Evolutionary conservation across 2,329 filamentous ascomycete genomes (phyloP).

Genomic region (Sporothrix variecibatus): DNA sequence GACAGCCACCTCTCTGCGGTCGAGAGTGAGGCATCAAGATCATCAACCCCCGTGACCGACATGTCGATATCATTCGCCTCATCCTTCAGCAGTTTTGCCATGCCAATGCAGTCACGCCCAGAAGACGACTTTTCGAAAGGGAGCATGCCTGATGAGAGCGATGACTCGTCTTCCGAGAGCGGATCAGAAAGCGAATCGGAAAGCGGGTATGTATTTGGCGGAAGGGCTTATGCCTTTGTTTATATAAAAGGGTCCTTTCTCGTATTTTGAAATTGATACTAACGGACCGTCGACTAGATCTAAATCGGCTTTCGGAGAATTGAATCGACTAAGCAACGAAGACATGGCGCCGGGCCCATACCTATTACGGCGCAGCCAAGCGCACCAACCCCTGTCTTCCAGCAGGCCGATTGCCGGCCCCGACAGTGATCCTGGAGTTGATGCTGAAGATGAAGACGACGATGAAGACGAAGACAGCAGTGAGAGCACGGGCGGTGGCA

Average conservation of each 20-base stretch:
- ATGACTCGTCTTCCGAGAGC: background rate
- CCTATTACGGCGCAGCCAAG: constrained; percentile 19
- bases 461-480: constrained; percentile 15
- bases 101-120: constrained; percentile 20
- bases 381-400: constrained; percentile 11
- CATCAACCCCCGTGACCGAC: constrained; percentile 30
- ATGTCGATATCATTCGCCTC: constrained; percentile 27
- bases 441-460: background rate
- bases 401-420: background rate
- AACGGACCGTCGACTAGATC: background rate
- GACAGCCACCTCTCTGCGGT: background rate
- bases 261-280: background rate
- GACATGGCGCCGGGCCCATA: constrained; percentile 15
- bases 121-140: constrained; percentile 22
- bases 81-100: constrained; percentile 28
- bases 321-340: background rate
- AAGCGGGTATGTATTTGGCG: constrained; percentile 27
- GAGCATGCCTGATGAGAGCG: background rate
- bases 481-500: constrained; percentile 31
- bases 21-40: constrained; percentile 30
- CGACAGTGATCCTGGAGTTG: background rate
- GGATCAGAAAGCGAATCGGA: constrained; percentile 21
- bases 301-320: background rate
- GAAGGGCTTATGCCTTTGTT: background rate
- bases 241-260: background rate